These are phyloP conservation scores for Cryptococcus sp. DNA, from an alignment of 1,284 basidiomycete species.

Conservation along the genomic window DNA sequence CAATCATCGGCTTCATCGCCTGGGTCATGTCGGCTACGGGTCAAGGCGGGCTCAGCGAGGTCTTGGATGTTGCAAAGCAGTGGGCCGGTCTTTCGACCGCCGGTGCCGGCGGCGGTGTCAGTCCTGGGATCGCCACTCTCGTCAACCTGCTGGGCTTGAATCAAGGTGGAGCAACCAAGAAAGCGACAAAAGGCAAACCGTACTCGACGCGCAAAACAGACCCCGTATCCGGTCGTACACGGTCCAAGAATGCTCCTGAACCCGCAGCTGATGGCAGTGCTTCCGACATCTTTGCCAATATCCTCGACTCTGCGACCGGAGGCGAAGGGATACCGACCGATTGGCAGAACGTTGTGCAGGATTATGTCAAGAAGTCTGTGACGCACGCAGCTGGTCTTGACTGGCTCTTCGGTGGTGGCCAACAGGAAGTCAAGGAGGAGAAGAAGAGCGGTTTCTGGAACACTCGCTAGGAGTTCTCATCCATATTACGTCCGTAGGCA, in stretches of 20 bases:
- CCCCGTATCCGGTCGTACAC: not conserved
- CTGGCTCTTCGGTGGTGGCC: conserved; percentile 32
- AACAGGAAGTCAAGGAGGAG: not conserved
- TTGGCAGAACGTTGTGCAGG: conserved; percentile 36
- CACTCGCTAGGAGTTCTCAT: not conserved
- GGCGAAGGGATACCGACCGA: not conserved
- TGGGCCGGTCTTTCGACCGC: conserved; percentile 31
- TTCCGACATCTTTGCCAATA: conserved; percentile 5
- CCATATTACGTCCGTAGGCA: no score
- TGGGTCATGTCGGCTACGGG: conserved; percentile 48
- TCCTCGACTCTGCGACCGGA: conserved; percentile 13
- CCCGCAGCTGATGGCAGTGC: not conserved
- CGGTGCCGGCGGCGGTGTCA: not conserved
- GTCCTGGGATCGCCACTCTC: conserved; percentile 22
- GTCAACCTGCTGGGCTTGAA: conserved; percentile 14
- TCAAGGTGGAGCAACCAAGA: not conserved
- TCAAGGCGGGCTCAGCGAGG: conserved; percentile 45
- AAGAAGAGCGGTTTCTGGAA: conserved; percentile 13
- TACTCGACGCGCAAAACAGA: not conserved
- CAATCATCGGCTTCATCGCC: conserved; percentile 41
- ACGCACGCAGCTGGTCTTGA: conserved; percentile 40
- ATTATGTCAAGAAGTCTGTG: conserved; percentile 41
- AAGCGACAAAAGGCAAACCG: not conserved
- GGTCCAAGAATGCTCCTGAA: not conserved
- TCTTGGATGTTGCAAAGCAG: conserved; percentile 41